Evolutionary conservation across 78 protist species (phyloP).

Genomic region (Polysphondylium violaceum): DNA sequence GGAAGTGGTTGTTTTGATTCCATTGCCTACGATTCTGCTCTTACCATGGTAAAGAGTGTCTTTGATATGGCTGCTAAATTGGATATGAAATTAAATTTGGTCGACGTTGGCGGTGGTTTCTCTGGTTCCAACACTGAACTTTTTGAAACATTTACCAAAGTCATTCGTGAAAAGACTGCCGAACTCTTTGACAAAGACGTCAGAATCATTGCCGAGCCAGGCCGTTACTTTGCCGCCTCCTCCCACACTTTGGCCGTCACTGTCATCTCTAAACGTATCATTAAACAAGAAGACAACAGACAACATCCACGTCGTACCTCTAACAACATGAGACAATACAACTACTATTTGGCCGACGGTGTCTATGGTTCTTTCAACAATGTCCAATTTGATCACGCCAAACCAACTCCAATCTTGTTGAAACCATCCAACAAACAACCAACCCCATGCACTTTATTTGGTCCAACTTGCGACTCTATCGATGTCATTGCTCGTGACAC

Average conservation of each 20-base stretch:
- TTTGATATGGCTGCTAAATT: constrained; percentile 94
- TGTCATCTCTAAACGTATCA: constrained; percentile 85
- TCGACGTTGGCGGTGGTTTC: constrained; percentile 99
- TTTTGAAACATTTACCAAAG: constrained; percentile 71
- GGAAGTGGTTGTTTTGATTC: constrained; percentile 93
- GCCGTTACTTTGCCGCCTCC: constrained; percentile 91
- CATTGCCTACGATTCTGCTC: constrained; percentile 87
- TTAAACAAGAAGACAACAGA: constrained; percentile 73
- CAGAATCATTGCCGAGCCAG: constrained; percentile 98
- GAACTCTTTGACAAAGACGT: constrained; percentile 88
- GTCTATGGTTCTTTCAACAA: constrained; percentile 97
- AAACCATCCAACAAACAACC: constrained; percentile 41
- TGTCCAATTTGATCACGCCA: constrained; percentile 92
- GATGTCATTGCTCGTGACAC: constrained; percentile 88
- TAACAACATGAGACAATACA: constrained; percentile 68
- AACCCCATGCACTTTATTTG: constrained; percentile 90
- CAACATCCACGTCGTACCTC: constrained; percentile 82
- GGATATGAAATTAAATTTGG: constrained; percentile 80
- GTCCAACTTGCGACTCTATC: constrained; percentile 98
- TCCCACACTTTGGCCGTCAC: constrained; percentile 88
- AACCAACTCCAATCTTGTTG: constrained; percentile 60
- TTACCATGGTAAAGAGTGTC: constrained; percentile 78
- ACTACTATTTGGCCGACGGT: constrained; percentile 95
- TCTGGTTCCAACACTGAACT: constrained; percentile 88
- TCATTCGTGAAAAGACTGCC: constrained; percentile 85